These are phyloP conservation scores for Pichia inconspicua DNA, from an alignment of 1,139 yeast genomes.

Conservation along the genomic window DNA sequence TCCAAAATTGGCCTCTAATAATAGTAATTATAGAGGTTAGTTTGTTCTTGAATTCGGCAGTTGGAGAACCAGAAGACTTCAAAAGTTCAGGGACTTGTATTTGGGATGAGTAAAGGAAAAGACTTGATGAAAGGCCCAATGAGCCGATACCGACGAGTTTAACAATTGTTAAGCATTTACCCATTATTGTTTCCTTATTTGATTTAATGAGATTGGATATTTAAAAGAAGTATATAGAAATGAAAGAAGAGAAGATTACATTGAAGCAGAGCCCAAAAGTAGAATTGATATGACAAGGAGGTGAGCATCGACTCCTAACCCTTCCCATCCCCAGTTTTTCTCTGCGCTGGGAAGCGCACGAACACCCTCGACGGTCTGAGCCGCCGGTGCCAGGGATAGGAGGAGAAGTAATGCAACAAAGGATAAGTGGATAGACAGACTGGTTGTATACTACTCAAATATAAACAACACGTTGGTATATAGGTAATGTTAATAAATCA, in stretches of 20 bases:
- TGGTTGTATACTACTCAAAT: too few relatives aligned
- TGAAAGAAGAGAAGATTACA: not conserved
- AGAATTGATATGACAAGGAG: not conserved
- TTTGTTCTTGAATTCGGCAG: constrained; percentile 7
- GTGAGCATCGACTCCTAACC: not conserved
- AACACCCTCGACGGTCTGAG: not conserved
- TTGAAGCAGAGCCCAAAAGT: not conserved
- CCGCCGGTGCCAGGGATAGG: too few relatives aligned
- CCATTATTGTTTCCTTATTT: constrained; percentile 18
- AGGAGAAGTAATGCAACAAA: too few relatives aligned
- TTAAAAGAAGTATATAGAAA: not conserved
- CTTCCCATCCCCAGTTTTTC: not conserved
- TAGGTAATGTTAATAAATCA: not conserved
- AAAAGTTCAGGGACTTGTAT: constrained; percentile 30
- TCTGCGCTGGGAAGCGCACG: not conserved
- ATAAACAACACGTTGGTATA: not conserved
- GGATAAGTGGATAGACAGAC: too few relatives aligned
- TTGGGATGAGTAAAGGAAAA: constrained; percentile 35
- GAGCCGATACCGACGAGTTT: constrained; percentile 47
- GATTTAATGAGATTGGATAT: not conserved
- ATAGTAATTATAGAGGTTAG: constrained; percentile 23
- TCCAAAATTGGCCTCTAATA: constrained; percentile 30
- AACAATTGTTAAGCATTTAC: constrained; percentile 40
- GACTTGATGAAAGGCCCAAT: constrained; percentile 41
- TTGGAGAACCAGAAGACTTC: constrained; percentile 1